phyloP scores from a whole-genome alignment of 768 basidiomycete species.

The Mycena galopus region DNA sequence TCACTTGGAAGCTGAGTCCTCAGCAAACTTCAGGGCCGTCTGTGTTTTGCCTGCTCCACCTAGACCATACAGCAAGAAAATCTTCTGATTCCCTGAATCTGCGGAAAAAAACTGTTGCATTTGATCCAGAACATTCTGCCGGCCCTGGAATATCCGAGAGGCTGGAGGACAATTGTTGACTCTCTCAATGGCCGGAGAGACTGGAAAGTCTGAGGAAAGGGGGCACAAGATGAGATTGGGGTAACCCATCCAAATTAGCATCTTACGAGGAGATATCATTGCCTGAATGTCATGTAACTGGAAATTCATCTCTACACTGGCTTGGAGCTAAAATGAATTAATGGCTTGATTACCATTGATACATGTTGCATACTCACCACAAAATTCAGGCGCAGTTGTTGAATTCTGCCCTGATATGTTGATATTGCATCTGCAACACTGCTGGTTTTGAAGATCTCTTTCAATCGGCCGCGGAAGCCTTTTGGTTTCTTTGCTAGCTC shows the following conservation, averaged over 20 bases:
- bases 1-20: no score
- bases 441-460: neutral
- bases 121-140: neutral
- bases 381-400: neutral
- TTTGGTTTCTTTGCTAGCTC: neutral
- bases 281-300: neutral
- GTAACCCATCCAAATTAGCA: neutral
- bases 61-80: no score
- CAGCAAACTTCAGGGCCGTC: no score
- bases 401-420: neutral
- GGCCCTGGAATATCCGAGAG: neutral
- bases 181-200: neutral
- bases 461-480: neutral
- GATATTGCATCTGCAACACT: neutral
- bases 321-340: neutral
- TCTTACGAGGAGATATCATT: neutral
- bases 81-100: neutral
- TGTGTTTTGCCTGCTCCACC: no score
- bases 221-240: neutral
- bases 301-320: neutral
- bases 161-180: constrained; percentile 6
- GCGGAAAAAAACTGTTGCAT: neutral
- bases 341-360: neutral
- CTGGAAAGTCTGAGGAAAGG: neutral
- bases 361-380: neutral